Base-by-base conservation (phyloP, 495 filamentous ascomycete genomes). In the Lasiosphaeria ovina region DNA sequence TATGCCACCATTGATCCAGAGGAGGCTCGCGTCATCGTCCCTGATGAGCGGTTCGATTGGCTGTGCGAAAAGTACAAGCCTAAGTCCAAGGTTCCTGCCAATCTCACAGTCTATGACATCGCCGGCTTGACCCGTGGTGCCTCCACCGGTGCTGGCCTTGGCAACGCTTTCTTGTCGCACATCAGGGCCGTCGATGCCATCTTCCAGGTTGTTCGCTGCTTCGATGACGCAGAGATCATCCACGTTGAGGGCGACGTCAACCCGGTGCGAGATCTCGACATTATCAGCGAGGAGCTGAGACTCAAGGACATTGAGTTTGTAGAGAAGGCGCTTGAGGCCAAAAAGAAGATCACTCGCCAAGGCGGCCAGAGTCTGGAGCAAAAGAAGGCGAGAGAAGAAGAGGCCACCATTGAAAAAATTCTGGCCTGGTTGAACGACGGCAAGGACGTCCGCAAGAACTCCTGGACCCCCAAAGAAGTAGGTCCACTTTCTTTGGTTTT, bases 101-200 rank as follows among this genome's bases (percentile, higher is more conserved):
- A 97, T 76, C 82, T 99, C 74, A 98, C 95, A 50, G 90, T 99
- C 74, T 99, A 98, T 74, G 95, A 99, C 82, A 99, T 99, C 72
- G 95, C 95, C 67, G 95, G 95, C 78, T 82, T 99, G 63, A 99
- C 95, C 40, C 86, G 91, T 64, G 95, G 95, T 60, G 93, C 95
- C 47, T 99, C 95, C 4, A 97, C 93, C 59, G 95, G 95, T 77
- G 94, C 92, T 62, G 95, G 95, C 80, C 86, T 99, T 44, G 95
- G 95, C 68, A 99, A 99, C 76, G 86, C 93, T 61, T 99, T 99
- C 85, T 80, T 99, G 75, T 97, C 93, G 12, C 95, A 99, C 74
- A 99, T 99, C 68, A 91, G 95, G 70, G 95, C 94, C 55, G 95
- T 99, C 79, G 95, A 99, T 80, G 95, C 95, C 73, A 97, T 99